Conservation (phyloP, 768 basidiomycete genomes). For the Suillus lakei region DNA sequence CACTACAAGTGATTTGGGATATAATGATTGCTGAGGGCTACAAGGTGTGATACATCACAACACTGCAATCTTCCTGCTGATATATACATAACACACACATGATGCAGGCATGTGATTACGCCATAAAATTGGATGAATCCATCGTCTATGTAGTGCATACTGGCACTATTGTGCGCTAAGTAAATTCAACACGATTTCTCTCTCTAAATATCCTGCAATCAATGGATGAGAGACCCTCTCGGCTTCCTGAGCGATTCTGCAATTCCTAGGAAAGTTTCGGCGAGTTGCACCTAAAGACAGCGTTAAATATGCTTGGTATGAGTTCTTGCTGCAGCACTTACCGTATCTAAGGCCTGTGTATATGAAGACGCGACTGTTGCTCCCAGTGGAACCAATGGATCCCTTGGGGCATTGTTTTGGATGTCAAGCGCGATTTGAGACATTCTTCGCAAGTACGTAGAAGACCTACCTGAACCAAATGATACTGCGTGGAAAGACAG, state of each 20-base stretch:
- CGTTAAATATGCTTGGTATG: not conserved
- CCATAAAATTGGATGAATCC: too few species aligned
- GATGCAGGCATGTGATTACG: too few species aligned
- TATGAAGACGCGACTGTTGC: constrained; percentile 50
- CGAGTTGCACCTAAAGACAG: constrained; percentile 49
- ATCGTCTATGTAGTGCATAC: too few species aligned
- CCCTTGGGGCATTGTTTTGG: constrained; percentile 47
- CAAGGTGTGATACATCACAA: too few species aligned
- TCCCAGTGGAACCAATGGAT: constrained; percentile 39
- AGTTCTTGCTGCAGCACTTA: constrained; percentile 20
- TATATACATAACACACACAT: too few species aligned
- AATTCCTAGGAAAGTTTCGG: constrained; percentile 61
- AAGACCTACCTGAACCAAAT: constrained; percentile 45
- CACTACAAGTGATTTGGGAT: too few species aligned
- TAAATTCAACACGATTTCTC: too few species aligned
- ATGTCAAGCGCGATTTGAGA: constrained; percentile 51
- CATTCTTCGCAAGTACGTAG: constrained; percentile 50
- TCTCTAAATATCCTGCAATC: constrained; percentile 6
- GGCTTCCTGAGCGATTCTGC: constrained; percentile 63
- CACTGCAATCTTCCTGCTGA: too few species aligned
- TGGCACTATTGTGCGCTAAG: too few species aligned
- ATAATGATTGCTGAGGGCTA: too few species aligned
- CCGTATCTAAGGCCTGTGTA: constrained; percentile 55
- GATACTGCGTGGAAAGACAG: constrained; percentile 62
- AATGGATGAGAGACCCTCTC: constrained; percentile 51